phyloP scores from a whole-genome alignment of 805 yeast species.

The Ogataea paraovalis region DNA sequence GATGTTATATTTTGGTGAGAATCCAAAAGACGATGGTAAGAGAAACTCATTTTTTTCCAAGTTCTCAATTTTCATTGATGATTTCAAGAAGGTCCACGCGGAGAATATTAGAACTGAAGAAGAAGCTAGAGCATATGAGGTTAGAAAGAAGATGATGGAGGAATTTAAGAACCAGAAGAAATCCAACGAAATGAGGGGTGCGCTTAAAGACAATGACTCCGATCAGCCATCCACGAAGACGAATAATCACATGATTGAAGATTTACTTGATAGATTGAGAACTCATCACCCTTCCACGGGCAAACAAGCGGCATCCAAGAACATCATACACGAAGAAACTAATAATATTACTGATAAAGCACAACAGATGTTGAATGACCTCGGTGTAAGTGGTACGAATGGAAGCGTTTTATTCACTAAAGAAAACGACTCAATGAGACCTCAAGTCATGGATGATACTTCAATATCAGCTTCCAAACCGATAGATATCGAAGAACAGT shows the following conservation, averaged over 20 bases:
- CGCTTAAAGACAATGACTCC: background rate
- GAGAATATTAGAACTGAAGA: conserved; percentile 69
- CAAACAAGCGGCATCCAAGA: background rate
- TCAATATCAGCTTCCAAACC: background rate
- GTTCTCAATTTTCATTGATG: conserved; percentile 55
- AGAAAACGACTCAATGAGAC: background rate
- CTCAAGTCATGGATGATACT: background rate
- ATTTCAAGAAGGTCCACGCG: conserved; percentile 58
- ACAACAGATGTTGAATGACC: conserved; percentile 19
- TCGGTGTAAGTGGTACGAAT: conserved; percentile 3
- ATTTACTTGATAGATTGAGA: conserved; percentile 21
- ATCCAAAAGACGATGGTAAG: conserved; percentile 46
- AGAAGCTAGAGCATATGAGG: conserved; percentile 60
- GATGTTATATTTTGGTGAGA: conserved; percentile 73
- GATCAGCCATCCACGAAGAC: conserved; percentile 1
- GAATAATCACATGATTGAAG: conserved; percentile 18
- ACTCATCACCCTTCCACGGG: conserved; percentile 6
- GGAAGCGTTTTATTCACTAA: background rate
- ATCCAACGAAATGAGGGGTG: background rate
- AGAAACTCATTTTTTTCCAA: conserved; percentile 59
- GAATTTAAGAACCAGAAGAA: conserved; percentile 21
- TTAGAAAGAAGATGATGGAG: conserved; percentile 55
- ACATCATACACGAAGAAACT: conserved; percentile 12
- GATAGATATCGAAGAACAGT: background rate
- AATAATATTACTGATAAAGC: conserved; percentile 17